Evolutionary conservation across 805 yeast species (phyloP), one percentile per base, ranked within the genome.

Genomic region (Kodamaea hsintzibuensis): DNA sequence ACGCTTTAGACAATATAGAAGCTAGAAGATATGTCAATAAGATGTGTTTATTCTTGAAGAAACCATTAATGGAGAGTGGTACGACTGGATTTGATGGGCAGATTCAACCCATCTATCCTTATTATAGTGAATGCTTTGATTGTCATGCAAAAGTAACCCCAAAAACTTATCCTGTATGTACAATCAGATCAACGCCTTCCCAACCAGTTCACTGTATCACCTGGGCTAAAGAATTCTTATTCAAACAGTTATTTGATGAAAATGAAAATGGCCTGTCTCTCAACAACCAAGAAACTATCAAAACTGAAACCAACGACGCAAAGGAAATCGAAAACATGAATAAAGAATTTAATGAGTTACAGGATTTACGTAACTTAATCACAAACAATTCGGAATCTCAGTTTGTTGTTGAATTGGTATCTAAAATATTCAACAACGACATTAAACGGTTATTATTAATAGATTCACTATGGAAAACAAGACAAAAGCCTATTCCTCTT

Each of bases 1-100:
- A 96, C 64, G 99, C 99, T 0, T 78, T 95, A 59, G 99, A 95
- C 67, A 95, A 95, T 67, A 74, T 92, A 30, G 96, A 91, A 51
- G 99, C 99, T 0, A 79, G 99, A 62, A 76, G 92, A 13, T 89
- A 91, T 68, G 97, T 96, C 49, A 95, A 95, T 66, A 81, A 83
- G 55, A 84, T 93, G 72, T 86, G 93, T 8, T 78, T 93, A 12
- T 88, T 88, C 55, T 73, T 89, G 16, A 74, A 80, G 25, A 86
- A 80, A 25, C 96, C 96, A 1, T 77, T 93, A 49, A 83, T 95
- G 80, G 99, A 95, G 69, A 83, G 91, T 52, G 99, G 99, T 8
- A 92, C 98, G 0, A 89, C 97, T 0, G 99, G 99, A 1, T 88
- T 86, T 58, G 86, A 85, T 57, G 99, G 99, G 18, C 97, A 95